phyloP scores from a whole-genome alignment of 192 early-diverging fungal species.

The Backusella tarrabulga region DNA sequence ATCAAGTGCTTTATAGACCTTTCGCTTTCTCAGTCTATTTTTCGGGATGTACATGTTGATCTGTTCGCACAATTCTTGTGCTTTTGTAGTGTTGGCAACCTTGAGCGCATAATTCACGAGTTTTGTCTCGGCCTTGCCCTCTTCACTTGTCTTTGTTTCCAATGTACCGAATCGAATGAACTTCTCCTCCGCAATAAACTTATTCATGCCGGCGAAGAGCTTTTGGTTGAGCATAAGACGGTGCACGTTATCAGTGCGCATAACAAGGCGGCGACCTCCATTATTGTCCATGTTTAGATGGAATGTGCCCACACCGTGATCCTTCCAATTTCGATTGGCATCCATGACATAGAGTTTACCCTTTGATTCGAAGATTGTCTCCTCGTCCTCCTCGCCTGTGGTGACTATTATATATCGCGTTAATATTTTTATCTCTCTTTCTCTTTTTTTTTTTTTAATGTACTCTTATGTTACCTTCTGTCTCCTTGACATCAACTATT shows the following conservation, averaged over 20 bases:
- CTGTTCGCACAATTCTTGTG: slow-evolving; percentile 28
- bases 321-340: slow-evolving; percentile 28
- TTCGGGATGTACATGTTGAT: too few species aligned
- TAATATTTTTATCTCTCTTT: too few species aligned
- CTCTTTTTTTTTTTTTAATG: too few species aligned
- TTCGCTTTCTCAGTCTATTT: too few species aligned
- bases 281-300: slow-evolving; percentile 24
- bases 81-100: slow-evolving; percentile 8
- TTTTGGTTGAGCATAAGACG: slow-evolving; percentile 38
- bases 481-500: too few species aligned
- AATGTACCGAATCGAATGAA: slow-evolving; percentile 39
- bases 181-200: slow-evolving; percentile 34
- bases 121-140: background rate
- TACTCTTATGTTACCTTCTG: too few species aligned
- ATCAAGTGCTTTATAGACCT: too few species aligned
- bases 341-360: slow-evolving; percentile 40
- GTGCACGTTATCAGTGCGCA: slow-evolving; percentile 42
- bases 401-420: too few species aligned
- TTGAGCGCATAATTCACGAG: slow-evolving; percentile 29
- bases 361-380: slow-evolving; percentile 28
- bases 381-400: background rate
- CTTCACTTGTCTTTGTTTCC: slow-evolving; percentile 22
- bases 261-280: slow-evolving; percentile 23
- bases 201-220: slow-evolving; percentile 35
- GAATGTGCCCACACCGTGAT: slow-evolving; percentile 38